Evolutionary conservation across 345 rosid genomes (phyloP), one percentile per base, ranked within the genome.

Genomic region (Salix koriyanagi): DNA sequence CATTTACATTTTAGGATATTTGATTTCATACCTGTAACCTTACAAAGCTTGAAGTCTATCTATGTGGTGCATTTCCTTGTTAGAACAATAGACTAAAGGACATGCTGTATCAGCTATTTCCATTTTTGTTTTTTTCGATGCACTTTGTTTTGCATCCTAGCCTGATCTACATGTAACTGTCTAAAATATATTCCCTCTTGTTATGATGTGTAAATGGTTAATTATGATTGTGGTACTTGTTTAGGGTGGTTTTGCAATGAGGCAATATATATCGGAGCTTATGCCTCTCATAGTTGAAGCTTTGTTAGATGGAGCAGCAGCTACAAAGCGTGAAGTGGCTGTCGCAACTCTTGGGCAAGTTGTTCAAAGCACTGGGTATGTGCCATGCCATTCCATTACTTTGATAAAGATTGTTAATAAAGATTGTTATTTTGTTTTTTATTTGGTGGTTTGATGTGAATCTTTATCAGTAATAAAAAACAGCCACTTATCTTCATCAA

Each of bases 241-340:
- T 78, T 84, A 96, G 99, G 99, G 99, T 70, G 98, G 99, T 75
- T 96, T 88, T 89, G 92, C 92, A 75, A 96, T 93, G 96, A 89
- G 98, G 76, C 90, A 84, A 83, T 96, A 96, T 77, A 89, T 96
- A 69, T 84, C 94, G 6, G 98, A 92, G 82, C 92, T 96, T 76
- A 96, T 96, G 99, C 99, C 99, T 62, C 81, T 93, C 79, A 92
- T 96, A 83, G 98, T 96, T 82, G 99, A 96, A 19, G 99, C 97
- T 81, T 79, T 96, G 67, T 83, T 87, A 94, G 99, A 96, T 91
- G 99, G 98, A 76, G 98, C 99, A 67, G 93, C 98, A 71, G 97
- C 87, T 65, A 69, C 93, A 75, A 96, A 92, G 83, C 97, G 99
- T 67, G 99, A 96, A 88, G 96, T 93, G 85, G 99, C 98, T 74